phyloP scores from a whole-genome alignment of 768 basidiomycete genomes.

The Sutorius australiensis region DNA sequence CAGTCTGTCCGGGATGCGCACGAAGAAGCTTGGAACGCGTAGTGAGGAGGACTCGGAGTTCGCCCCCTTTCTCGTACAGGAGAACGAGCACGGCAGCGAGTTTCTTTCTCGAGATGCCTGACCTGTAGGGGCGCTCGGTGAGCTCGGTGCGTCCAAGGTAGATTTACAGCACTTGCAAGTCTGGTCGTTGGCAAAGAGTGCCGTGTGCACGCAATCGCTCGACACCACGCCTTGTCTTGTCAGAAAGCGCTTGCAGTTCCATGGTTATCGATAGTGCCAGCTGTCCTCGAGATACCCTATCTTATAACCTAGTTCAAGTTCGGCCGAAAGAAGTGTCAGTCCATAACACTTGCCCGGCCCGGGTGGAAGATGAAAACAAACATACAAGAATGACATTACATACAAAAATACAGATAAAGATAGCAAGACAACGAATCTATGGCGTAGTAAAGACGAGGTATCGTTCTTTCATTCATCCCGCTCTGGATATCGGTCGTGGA shows the following conservation, averaged over 20 bases:
- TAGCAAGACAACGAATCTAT: conserved; percentile 4
- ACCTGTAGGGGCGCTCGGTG: conserved; percentile 21
- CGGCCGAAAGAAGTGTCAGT: neutral
- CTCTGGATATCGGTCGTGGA: conserved; percentile 21
- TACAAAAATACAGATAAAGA: conserved; percentile 25
- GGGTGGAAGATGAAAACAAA: neutral
- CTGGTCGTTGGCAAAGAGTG: conserved; percentile 33
- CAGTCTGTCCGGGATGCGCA: conserved; percentile 78
- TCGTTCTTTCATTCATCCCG: conserved; percentile 11
- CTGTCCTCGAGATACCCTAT: neutral
- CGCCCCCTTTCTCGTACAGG: conserved; percentile 66
- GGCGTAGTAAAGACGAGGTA: conserved; percentile 4
- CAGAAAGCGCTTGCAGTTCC: conserved; percentile 14
- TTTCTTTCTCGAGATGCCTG: conserved; percentile 36
- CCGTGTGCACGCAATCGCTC: conserved; percentile 35
- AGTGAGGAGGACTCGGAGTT: conserved; percentile 75
- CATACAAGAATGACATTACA: conserved; percentile 7
- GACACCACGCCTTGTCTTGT: conserved; percentile 30
- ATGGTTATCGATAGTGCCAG: neutral
- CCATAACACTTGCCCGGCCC: neutral
- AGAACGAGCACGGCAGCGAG: conserved; percentile 78
- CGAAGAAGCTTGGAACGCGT: conserved; percentile 76
- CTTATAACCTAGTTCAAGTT: neutral
- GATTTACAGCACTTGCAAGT: conserved; percentile 46
- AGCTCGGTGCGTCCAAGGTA: neutral